These are phyloP conservation scores for Intubia oerlemansii DNA, from an alignment of 2,329 filamentous ascomycete species.

Conservation along the genomic window DNA sequence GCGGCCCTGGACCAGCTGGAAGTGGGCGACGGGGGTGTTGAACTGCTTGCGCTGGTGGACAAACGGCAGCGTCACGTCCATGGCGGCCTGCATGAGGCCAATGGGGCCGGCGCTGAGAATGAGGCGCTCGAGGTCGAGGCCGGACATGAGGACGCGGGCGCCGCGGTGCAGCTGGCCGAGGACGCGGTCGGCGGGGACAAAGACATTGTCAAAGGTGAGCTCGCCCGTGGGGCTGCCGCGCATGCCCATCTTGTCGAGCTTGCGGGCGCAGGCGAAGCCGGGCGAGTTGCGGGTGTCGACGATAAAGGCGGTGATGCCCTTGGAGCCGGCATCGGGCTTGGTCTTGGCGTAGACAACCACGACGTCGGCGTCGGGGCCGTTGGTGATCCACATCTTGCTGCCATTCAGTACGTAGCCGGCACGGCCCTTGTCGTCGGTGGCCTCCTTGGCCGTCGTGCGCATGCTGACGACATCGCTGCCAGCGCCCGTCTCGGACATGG, in stretches of 20 bases:
- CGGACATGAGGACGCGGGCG: conserved; percentile 86
- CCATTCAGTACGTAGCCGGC: conserved; percentile 63
- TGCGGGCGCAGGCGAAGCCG: conserved; percentile 73
- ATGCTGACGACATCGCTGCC: conserved; percentile 92
- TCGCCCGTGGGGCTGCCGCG: conserved; percentile 91
- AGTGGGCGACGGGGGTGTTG: conserved; percentile 64
- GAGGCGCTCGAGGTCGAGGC: conserved; percentile 79
- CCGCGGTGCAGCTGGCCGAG: conserved; percentile 65
- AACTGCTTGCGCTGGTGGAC: conserved; percentile 83
- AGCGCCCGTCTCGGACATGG: conserved; percentile 84
- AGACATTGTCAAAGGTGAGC: conserved; percentile 74
- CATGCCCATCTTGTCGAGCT: conserved; percentile 98
- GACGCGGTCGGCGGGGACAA: conserved; percentile 65
- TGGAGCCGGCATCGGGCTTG: conserved; percentile 53
- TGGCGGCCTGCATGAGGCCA: conserved; percentile 79
- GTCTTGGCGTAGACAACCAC: conserved; percentile 98
- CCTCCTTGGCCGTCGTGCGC: conserved; percentile 63
- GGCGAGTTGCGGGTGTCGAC: conserved; percentile 42
- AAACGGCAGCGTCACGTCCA: conserved; percentile 76
- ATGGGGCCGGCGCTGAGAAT: conserved; percentile 81
- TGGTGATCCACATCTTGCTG: conserved; percentile 99
- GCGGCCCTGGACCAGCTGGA: conserved; percentile 83
- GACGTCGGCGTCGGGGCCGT: conserved; percentile 81
- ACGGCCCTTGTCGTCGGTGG: conserved; percentile 58
- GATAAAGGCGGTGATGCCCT: conserved; percentile 89